phyloP scores from a whole-genome alignment of 2,329 filamentous ascomycete genomes.

The Metarhizium brunneum region DNA sequence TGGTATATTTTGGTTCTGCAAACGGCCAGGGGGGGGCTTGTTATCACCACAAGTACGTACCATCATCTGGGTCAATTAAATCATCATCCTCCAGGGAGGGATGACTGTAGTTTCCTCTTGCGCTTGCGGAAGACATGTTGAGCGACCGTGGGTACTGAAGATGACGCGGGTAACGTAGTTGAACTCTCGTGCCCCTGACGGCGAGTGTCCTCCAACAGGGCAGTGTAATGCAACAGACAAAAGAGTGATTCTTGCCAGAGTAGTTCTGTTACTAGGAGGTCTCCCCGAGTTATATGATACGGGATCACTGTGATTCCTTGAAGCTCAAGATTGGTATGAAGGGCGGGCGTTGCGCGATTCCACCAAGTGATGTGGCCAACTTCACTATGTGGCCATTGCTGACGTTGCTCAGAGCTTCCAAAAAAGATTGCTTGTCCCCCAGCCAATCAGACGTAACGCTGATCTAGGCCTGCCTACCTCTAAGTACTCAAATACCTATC shows the following conservation, averaged over 20 bases:
- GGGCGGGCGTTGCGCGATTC: too few species aligned
- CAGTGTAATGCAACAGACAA: background rate
- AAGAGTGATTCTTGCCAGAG: background rate
- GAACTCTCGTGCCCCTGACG: background rate
- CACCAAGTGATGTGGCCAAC: background rate
- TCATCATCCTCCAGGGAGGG: constrained; percentile 58
- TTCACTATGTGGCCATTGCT: background rate
- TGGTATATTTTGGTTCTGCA: background rate
- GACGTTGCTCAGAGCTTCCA: background rate
- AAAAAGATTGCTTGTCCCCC: background rate
- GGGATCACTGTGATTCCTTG: background rate
- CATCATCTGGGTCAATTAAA: constrained; percentile 71
- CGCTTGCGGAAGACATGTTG: constrained; percentile 36
- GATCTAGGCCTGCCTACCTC: background rate
- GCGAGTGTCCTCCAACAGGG: background rate
- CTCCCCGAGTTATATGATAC: background rate
- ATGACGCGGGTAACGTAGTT: background rate
- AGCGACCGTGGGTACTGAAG: background rate
- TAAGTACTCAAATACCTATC: too few species aligned
- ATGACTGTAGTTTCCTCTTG: constrained; percentile 49
- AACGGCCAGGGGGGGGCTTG: too few species aligned
- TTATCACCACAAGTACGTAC: constrained; percentile 32
- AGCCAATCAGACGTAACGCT: background rate
- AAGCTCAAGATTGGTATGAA: background rate
- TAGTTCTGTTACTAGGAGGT: background rate